phyloP scores from a whole-genome alignment of 257 asterid genomes.

The Solanum okadae region DNA sequence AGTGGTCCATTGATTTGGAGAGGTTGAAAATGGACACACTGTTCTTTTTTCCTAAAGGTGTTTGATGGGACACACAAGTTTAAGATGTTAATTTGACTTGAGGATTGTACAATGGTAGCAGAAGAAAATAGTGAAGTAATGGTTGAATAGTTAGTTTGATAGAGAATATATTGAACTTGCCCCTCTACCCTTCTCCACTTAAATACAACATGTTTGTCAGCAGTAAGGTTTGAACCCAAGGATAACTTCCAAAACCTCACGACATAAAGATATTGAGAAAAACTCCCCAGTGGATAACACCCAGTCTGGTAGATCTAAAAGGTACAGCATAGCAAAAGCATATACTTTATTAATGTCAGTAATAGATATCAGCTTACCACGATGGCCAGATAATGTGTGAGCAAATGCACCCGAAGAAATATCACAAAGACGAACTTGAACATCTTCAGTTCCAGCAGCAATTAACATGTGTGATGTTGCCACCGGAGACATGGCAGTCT shows the following conservation, averaged over 20 bases:
- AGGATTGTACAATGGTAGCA: not conserved
- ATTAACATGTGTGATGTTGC: slow-evolving; percentile 90
- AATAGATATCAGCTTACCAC: slow-evolving; percentile 50
- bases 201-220: not conserved
- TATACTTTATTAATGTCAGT: not conserved
- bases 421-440: slow-evolving; percentile 98
- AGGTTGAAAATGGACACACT: not conserved
- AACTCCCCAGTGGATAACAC: not conserved
- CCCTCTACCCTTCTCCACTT: not conserved
- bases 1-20: not conserved
- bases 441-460: slow-evolving; percentile 98
- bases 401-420: slow-evolving; percentile 94
- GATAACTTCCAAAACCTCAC: not conserved
- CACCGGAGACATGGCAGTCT: slow-evolving; percentile 79
- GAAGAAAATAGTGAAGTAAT: not conserved
- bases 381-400: slow-evolving; percentile 98
- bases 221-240: not conserved
- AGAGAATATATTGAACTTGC: not conserved
- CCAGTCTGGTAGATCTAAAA: not conserved
- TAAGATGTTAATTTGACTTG: not conserved
- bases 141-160: not conserved
- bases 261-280: not conserved
- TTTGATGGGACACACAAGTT: not conserved
- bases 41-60: not conserved
- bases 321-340: not conserved